Evolutionary conservation across 352 stramenopile species (phyloP), one percentile per base, ranked within the genome.

Genomic region (Pythium monospermum): DNA sequence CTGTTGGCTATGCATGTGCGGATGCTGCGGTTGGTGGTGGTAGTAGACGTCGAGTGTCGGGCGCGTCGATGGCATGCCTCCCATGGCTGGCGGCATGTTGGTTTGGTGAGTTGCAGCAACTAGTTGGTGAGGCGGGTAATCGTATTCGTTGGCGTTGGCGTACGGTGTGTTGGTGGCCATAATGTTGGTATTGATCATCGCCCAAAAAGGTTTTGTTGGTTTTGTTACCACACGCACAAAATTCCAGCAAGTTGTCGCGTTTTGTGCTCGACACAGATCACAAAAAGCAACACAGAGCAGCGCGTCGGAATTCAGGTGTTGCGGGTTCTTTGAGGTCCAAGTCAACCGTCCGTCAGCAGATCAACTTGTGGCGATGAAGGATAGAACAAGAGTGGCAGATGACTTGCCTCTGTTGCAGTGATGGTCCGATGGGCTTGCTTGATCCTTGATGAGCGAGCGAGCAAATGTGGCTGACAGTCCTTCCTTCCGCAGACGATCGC

Each of bases 11-110:
- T n/a, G n/a, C n/a, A n/a, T n/a, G 18, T 31, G 36, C 19, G 28
- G 13, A 22, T 59, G 49, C 21, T 38, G 49, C 41, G 40, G 41
- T 49, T 64, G 57, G 49, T 59, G 57, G 42, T 61, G 58, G 58
- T 61, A 61, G 48, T 66, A 66, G 27, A 61, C 52, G 33, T 66
- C 58, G 4, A 66, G 46, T 46, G 58, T 66, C 19, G 58, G 58
- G 15, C 58, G 58, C 51, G 58, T 54, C 15, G 27, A 37, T 16
- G 45, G 31, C 31, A 53, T 59, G 27, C 33, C 32, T 33, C 19
- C 16, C 15, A 21, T 37, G 36, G 1, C 16, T 37, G 35, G 33
- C 19, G 47, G 37, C 11, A n/a, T 8, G 16, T 6, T 8, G 10
- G 37, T 6, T n/a, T 13, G 7, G n/a, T n/a, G n/a, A n/a, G n/a